phyloP scores from a whole-genome alignment of 345 rosid genomes.

The Eucalyptus paniculata region DNA sequence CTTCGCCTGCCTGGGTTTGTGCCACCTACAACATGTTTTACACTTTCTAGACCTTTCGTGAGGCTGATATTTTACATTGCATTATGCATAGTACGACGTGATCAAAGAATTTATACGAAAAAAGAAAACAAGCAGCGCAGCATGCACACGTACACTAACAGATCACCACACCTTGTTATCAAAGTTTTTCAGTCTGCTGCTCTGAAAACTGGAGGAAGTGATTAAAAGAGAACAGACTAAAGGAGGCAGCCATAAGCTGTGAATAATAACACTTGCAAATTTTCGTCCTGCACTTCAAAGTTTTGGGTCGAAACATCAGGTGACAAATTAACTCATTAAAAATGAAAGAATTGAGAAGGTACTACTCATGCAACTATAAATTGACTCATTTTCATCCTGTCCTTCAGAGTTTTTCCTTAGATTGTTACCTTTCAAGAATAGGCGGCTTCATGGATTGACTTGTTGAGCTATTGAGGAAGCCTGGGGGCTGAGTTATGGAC shows the following conservation, averaged over 20 bases:
- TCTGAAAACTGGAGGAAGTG: neutral
- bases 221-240: neutral
- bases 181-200: neutral
- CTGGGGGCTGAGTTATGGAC: neutral
- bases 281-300: neutral
- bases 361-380: neutral
- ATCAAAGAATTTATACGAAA: neutral
- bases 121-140: rapidly evolving
- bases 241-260: neutral
- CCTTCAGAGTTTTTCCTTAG: too few species aligned
- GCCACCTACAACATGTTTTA: neutral
- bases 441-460: too few species aligned
- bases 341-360: neutral
- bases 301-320: neutral
- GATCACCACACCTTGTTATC: neutral
- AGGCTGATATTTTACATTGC: neutral
- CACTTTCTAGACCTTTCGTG: neutral
- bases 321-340: neutral
- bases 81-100: neutral
- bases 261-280: neutral
- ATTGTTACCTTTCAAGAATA: too few species aligned
- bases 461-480: neutral
- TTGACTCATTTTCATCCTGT: too few species aligned
- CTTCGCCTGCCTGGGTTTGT: neutral
- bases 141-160: neutral